Evolutionary conservation across 257 asterid genomes (phyloP), one percentile per base, ranked within the genome.

Genomic region (Capsicum baccatum): DNA sequence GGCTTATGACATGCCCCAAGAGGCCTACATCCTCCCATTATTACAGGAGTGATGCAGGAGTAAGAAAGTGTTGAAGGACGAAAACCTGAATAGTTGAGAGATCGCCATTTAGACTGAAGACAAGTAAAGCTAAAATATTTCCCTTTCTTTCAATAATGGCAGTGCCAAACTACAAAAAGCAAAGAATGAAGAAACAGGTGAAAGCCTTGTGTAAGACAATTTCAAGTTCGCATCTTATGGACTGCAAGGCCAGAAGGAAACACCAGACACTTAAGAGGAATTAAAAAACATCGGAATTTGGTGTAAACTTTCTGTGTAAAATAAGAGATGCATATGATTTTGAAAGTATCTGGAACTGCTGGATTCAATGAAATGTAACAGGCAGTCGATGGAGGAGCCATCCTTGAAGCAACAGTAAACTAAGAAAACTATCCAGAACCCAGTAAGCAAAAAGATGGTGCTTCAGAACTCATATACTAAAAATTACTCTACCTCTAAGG

Each of bases 351-450:
- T 64, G 71, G 42, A 64, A 47, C 71, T 26, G 19, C 52, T 7
- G 26, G 37, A n/a, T n/a, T 71, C 79, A 47, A 71, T 47, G 39
- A 12, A 73, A 19, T 73, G 80, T 73, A 73, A 73, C 6, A 73
- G 35, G 59, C 42, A 48, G 59, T 8, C 39, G 10, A 16, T 6
- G 69, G 69, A 63, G 69, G 69, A 63, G 39, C 13, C 8, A 63
- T 63, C 69, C 69, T 21, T 63, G 69, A 0, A 63, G 69, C 16
- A 4, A 63, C 42, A 21, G 14, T 39, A 39, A 39, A 39, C 44
- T 52, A 10, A 52, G 9, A 9, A 52, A 52, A 9, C 0, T 9
- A 52, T 64, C 70, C 17, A 64, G 35, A 64, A 64, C 70, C 14
- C 17, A 64, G 6, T 11, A 26, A 64, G 5, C 44, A 11, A 64